phyloP scores from a whole-genome alignment of 352 stramenopile species.

The Pythium insidiosum region DNA sequence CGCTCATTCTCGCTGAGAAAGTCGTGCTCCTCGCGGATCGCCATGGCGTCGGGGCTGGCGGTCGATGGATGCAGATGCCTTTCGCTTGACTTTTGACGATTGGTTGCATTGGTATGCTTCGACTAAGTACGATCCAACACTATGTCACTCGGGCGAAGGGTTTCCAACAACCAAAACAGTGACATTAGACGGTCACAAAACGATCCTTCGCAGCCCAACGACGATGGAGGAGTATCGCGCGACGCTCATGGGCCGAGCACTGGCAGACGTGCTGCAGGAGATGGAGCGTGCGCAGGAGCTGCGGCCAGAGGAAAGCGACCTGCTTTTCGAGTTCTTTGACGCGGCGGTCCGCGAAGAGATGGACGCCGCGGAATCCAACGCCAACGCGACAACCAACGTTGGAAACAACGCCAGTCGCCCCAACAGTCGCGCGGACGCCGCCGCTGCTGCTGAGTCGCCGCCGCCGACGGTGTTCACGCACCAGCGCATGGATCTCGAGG shows the following conservation, averaged over 20 bases:
- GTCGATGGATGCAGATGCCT: conserved; percentile 26
- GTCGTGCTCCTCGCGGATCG: conserved; percentile 21
- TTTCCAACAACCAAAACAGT: neutral
- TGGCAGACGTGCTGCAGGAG: conserved; percentile 53
- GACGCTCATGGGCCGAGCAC: conserved; percentile 44
- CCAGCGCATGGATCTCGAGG: conserved; percentile 29
- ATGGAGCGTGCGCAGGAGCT: conserved; percentile 24
- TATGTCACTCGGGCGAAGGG: conserved; percentile 2
- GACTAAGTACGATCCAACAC: neutral
- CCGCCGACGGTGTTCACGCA: conserved; percentile 32
- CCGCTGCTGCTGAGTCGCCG: neutral
- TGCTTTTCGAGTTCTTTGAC: conserved; percentile 50
- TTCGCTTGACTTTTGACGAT: conserved; percentile 9
- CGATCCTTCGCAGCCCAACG: neutral
- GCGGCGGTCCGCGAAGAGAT: conserved; percentile 29
- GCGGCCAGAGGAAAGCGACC: conserved; percentile 24
- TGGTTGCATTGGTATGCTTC: neutral
- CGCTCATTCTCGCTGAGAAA: conserved; percentile 75
- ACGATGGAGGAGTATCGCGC: conserved; percentile 59
- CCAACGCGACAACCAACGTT: neutral
- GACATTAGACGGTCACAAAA: neutral
- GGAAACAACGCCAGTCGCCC: neutral
- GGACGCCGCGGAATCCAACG: neutral
- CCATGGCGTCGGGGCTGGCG: conserved; percentile 1
- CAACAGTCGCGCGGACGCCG: neutral